Evolutionary conservation across 495 filamentous ascomycete genomes (phyloP), one percentile per base, ranked within the genome.

Genomic region (Mycothermus thermophilus): DNA sequence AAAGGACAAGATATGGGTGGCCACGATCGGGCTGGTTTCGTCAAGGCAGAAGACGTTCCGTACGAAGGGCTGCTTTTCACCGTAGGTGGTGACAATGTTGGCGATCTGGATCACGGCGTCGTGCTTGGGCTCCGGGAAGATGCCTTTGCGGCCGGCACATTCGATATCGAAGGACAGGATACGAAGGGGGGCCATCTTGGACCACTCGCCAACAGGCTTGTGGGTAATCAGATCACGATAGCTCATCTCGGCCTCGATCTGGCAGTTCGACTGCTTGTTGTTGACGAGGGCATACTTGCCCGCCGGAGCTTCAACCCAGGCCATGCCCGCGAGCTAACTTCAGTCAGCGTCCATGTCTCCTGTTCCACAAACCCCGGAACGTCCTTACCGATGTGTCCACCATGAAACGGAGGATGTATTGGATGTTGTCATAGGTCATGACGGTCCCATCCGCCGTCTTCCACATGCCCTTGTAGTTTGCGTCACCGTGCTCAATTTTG

Each of bases 71-170:
- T 96, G 95, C 34, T 79, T 72, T 45, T 96, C 92, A 65, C 90
- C 90, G 46, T 94, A 94, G 48, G 80, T 70, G 19, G 90, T 96
- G 10, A 99, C 85, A n/a, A 95, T 71, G 47, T 94, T 96, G 22
- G 92, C 90, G 40, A 99, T 99, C 52, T 99, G 90, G 41, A 99
- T 99, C 34, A 99, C 88, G 0, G 87, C 84, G 52, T 99, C 90
- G 17, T 81, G 58, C 40, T 85, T 69, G 14, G 92, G 72, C 58
- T 96, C 88, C 3, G 90, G 90, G 53, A 99, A 99, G 51, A 99
- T 78, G 25, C 90, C 90, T 57, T 95, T 94, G 42, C 90, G 82
- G 17, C 90, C 90, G 40, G 90, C 92, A 53, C 90, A 99, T 54
- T 99, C 90, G 44, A 99, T 99, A 73, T 99, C 90, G 43, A 99